Conservation (phyloP, 768 basidiomycete genomes). For the Scleroderma citrinum region DNA sequence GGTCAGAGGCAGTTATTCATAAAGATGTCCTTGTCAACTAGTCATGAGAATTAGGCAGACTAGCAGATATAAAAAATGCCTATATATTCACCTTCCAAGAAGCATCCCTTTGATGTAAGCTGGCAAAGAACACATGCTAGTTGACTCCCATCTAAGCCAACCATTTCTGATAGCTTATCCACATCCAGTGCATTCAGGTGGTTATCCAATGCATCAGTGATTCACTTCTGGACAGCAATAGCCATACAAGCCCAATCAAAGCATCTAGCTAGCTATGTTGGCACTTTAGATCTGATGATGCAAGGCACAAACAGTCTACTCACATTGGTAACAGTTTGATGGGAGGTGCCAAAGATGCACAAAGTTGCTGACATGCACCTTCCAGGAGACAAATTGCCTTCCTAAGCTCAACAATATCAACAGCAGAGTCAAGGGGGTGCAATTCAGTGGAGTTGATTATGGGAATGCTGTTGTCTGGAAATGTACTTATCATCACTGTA, state of each 20-base stretch:
- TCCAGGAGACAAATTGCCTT: conserved; percentile 31
- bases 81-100: conserved; percentile 23
- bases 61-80: background rate
- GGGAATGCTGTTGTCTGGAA: background rate
- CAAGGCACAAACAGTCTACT: background rate
- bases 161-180: conserved; percentile 18
- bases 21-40: conserved; percentile 24
- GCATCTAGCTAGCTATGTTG: background rate
- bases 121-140: conserved; percentile 27
- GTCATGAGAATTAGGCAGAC: background rate
- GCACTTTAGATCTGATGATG: background rate
- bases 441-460: background rate
- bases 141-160: conserved; percentile 21
- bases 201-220: conserved; percentile 9
- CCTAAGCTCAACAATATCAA: background rate
- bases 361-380: conserved; percentile 27
- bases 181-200: conserved; percentile 29
- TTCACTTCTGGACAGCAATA: background rate
- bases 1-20: conserved; percentile 31
- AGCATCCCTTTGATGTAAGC: conserved; percentile 25
- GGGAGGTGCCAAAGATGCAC: conserved; percentile 31
- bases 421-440: background rate
- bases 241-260: background rate
- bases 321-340: conserved; percentile 29
- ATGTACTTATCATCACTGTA: conserved; percentile 5